Evolutionary conservation across 371 early-diverging fungal species (phyloP).

Genomic region (Rhizomucor pusillus): DNA sequence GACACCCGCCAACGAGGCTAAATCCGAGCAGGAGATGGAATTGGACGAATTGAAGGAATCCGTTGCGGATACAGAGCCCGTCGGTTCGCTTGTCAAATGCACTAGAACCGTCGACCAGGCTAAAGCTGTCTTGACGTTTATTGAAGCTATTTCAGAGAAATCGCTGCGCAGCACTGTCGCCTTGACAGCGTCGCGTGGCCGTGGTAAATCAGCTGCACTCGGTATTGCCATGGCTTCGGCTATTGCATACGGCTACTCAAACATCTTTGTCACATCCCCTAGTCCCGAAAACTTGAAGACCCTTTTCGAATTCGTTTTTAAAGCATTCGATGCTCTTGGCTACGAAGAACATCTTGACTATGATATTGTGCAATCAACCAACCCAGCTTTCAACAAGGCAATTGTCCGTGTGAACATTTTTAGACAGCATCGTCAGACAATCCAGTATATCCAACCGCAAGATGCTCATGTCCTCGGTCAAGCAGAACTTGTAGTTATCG

Average conservation of each 20-base stretch:
- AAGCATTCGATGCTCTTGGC: slow-evolving; percentile 94
- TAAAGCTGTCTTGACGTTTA: slow-evolving; percentile 91
- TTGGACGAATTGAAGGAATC: slow-evolving; percentile 80
- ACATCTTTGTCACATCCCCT: slow-evolving; percentile 98
- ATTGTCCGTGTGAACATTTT: slow-evolving; percentile 96
- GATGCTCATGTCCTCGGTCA: slow-evolving; percentile 91
- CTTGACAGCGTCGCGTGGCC: slow-evolving; percentile 97
- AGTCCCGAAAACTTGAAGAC: slow-evolving; percentile 98
- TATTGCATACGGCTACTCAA: slow-evolving; percentile 97
- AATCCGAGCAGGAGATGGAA: slow-evolving; percentile 69
- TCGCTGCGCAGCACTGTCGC: slow-evolving; percentile 88
- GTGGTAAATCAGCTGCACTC: slow-evolving; percentile 99
- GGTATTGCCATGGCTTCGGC: slow-evolving; percentile 97
- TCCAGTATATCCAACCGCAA: slow-evolving; percentile 96
- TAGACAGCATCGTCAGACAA: slow-evolving; percentile 96
- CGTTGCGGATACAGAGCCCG: slow-evolving; percentile 84
- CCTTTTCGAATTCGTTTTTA: slow-evolving; percentile 96
- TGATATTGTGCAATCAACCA: slow-evolving; percentile 94
- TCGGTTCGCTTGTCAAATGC: slow-evolving; percentile 76
- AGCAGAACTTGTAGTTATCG: slow-evolving; percentile 97
- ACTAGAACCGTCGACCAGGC: slow-evolving; percentile 94
- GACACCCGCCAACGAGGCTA: slow-evolving; percentile 49
- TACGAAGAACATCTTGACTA: slow-evolving; percentile 98
- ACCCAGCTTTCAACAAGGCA: slow-evolving; percentile 92
- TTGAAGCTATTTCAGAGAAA: slow-evolving; percentile 94